These are phyloP conservation scores for Microbotryum lychnidis-dioicae DNA, from an alignment of 1,284 basidiomycete genomes.

Conservation along the genomic window DNA sequence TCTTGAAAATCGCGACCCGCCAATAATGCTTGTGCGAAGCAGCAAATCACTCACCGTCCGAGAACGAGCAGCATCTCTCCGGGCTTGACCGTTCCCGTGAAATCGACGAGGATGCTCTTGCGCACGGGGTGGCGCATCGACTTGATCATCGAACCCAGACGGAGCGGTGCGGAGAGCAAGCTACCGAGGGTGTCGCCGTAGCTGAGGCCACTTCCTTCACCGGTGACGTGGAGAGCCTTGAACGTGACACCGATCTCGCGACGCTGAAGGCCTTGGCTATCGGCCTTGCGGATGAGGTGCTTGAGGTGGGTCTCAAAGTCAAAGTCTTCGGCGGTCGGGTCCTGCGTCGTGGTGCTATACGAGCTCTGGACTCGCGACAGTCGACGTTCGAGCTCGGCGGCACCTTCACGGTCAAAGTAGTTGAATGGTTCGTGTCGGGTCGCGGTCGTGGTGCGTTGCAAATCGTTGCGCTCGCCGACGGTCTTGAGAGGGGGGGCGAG, in stretches of 20 bases:
- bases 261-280: conserved; percentile 32
- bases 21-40: neutral
- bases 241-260: conserved; percentile 30
- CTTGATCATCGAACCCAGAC: conserved; percentile 15
- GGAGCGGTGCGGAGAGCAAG: conserved; percentile 8
- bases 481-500: too few species aligned
- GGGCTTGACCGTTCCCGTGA: conserved; percentile 50
- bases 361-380: too few species aligned
- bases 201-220: conserved; percentile 26
- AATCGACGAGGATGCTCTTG: conserved; percentile 45
- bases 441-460: too few species aligned
- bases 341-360: conserved; percentile 8
- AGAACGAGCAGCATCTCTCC: conserved; percentile 54
- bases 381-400: too few species aligned
- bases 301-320: conserved; percentile 39
- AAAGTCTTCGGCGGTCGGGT: conserved; percentile 35
- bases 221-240: conserved; percentile 30
- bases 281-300: conserved; percentile 32
- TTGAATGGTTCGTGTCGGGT: too few species aligned
- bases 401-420: too few species aligned
- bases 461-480: too few species aligned
- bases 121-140: conserved; percentile 17
- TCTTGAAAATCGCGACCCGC: neutral
- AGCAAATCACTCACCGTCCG: conserved; percentile 40
- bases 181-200: conserved; percentile 25